These are phyloP conservation scores for Nothophaeocryptopus gaeumannii DNA, from an alignment of 2,329 filamentous ascomycete species.

Conservation along the genomic window DNA sequence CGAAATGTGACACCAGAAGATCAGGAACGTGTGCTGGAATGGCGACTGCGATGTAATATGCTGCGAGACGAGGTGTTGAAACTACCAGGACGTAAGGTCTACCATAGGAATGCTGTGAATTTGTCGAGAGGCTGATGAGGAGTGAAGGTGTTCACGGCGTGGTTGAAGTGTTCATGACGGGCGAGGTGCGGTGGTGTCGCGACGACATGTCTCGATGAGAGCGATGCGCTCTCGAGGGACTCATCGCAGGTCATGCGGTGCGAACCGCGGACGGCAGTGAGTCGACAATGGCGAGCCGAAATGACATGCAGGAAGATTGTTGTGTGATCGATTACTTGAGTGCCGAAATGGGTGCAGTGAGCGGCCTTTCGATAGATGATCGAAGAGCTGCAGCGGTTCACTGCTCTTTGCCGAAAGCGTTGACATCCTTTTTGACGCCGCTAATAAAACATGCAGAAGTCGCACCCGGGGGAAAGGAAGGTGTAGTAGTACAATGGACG, in stretches of 20 bases:
- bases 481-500: slow-evolving; percentile 30
- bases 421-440: slow-evolving; percentile 23
- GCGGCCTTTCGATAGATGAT: slow-evolving; percentile 15
- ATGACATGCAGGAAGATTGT: slow-evolving; percentile 24
- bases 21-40: background rate
- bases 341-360: slow-evolving; percentile 24
- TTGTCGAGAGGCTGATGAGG: slow-evolving; percentile 2
- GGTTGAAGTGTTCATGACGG: slow-evolving; percentile 5
- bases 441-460: slow-evolving; percentile 36
- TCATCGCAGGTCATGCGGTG: slow-evolving; percentile 5
- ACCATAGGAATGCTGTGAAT: slow-evolving; percentile 1
- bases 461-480: slow-evolving; percentile 31
- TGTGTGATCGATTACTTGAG: slow-evolving; percentile 31
- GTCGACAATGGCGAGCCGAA: slow-evolving; percentile 24
- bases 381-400: slow-evolving; percentile 23
- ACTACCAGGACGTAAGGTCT: slow-evolving; percentile 4
- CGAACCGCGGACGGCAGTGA: slow-evolving; percentile 8
- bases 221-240: slow-evolving; percentile 6
- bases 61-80: background rate
- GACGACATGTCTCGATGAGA: slow-evolving; percentile 6
- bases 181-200: slow-evolving; percentile 11
- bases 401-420: slow-evolving; percentile 21
- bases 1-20: background rate
- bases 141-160: slow-evolving; percentile 10
- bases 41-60: slow-evolving; percentile 1